Evolutionary conservation across 306 rosid genomes (phyloP).

Genomic region (Trichosanthes cucumerina): DNA sequence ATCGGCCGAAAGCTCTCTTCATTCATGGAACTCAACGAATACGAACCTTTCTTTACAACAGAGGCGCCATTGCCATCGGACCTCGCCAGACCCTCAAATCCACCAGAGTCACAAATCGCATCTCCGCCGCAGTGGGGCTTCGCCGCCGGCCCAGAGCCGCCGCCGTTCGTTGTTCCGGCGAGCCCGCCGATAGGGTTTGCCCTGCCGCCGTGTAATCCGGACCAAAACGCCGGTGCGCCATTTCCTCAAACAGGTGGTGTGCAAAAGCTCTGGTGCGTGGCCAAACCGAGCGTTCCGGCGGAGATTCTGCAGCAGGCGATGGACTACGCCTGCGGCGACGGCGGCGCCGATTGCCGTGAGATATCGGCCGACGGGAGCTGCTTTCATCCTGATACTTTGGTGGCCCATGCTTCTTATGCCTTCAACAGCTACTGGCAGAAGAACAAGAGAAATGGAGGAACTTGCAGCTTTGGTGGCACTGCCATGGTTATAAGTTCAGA

Average conservation of each 20-base stretch:
- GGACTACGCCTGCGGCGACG: slow-evolving; percentile 92
- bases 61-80: slow-evolving; percentile 44
- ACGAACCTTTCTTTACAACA: slow-evolving; percentile 21
- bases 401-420: slow-evolving; percentile 90
- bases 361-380: slow-evolving; percentile 57
- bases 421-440: slow-evolving; percentile 96
- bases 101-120: slow-evolving; percentile 31
- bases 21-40: slow-evolving; percentile 18
- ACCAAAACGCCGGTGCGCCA: slow-evolving; percentile 29
- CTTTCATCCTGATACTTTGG: slow-evolving; percentile 47
- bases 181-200: slow-evolving; percentile 35
- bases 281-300: slow-evolving; percentile 78
- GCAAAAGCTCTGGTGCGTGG: slow-evolving; percentile 86
- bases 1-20: slow-evolving; percentile 45
- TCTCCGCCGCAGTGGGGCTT: slow-evolving; percentile 33
- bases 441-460: slow-evolving; percentile 79
- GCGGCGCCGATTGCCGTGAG: slow-evolving; percentile 65
- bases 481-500: slow-evolving; percentile 77
- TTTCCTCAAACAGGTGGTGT: slow-evolving; percentile 22
- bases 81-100: slow-evolving; percentile 30
- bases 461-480: slow-evolving; percentile 80
- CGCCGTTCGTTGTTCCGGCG: slow-evolving; percentile 34
- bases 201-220: slow-evolving; percentile 66
- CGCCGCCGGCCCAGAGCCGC: slow-evolving; percentile 32
- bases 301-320: slow-evolving; percentile 62